Evolutionary conservation across 1,284 basidiomycete genomes (phyloP), one percentile per base, ranked within the genome.

Genomic region (Cryptococcus deneoformans): DNA sequence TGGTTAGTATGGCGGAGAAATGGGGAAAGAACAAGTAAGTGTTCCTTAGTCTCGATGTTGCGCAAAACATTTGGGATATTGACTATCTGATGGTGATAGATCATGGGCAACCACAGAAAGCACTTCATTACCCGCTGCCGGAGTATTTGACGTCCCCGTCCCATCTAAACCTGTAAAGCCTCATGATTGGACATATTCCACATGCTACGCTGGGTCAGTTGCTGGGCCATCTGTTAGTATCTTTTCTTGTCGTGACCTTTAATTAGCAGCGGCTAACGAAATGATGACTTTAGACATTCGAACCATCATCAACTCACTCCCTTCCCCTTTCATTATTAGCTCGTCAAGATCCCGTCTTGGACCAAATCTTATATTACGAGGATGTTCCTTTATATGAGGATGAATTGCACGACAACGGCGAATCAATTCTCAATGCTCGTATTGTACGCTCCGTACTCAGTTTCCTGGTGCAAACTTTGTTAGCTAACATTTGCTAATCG

Each of bases 161-260:
- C 87, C 89, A 2, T 88, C 87, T 4, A 84, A 87, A 42, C 79
- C 84, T 0, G 87, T 90, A 2, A 93, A 93, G 66, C 88, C 88
- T 1, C 98, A 92, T 77, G 96, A 99, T 73, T 99, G 96, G 96
- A 99, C 96, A 5, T 99, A 96, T 75, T 96, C 93, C 0, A 90
- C 90, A 2, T 86, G 84, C 0, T 95, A 97, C 71, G 69, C 86
- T 0, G 96, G 95, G 0, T 84, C 87, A 58, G 60, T 71, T 10
- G 61, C 57, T 3, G 70, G 69, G 8, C 55, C 67, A 8, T 63
- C 54, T n/a, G 71, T 71, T 42, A 50, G 68, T 29, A 29, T 29
- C 29, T 29, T 29, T 29, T 5, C 29, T 29, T 29, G 29, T 29
- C 12, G 65, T 0, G 46, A 24, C 38, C 54, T 6, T 12, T 16